Evolutionary conservation across 2,329 filamentous ascomycete species (phyloP), one percentile per base, ranked within the genome.

Genomic region (Hymenoscyphus infarciens): DNA sequence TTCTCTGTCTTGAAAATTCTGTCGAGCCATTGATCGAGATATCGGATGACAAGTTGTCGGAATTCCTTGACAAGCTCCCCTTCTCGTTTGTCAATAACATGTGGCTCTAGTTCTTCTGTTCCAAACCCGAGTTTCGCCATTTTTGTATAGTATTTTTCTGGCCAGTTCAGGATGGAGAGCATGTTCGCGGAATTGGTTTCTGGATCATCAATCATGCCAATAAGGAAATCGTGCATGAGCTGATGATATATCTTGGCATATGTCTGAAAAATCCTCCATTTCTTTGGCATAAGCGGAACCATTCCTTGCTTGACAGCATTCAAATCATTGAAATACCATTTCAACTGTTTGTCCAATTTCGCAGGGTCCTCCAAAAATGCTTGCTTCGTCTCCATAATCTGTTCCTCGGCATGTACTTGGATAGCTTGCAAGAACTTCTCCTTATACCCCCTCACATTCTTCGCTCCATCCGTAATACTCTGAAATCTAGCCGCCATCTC

Each of bases 261-360:
- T 0, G 90, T 95, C 74, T 90, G 88, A 78, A 93, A 90, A 56
- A 99, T 97, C 74, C 89, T 93, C 95, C 95, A 99, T 76, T 95
- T 96, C 77, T 91, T 94, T 8, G 96, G 95, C 86, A 97, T 93
- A 60, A 99, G 82, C 31, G 86, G 85, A 64, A 90, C 86, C 91
- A 99, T 96, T 72, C 95, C 94, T 66, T 96, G 83, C 76, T 94
- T 92, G 73, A 97, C 94, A 3, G 92, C 92, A 76, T 96, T 96
- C 42, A 99, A 83, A 75, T 99, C 94, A 78, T 98, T 97, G 80
- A 98, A 99, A 77, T 87, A 99, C 95, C 95, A 99, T 72, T 90
- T 90, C 77, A 97, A 86, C 68, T 85, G 87, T 80, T 97, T 97
- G 67, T 96, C 91, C 56, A 99, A 81, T 71, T 85, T 87, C 57